Evolutionary conservation across 2,329 filamentous ascomycete genomes (phyloP).

Genomic region (Scytalidium sp.): DNA sequence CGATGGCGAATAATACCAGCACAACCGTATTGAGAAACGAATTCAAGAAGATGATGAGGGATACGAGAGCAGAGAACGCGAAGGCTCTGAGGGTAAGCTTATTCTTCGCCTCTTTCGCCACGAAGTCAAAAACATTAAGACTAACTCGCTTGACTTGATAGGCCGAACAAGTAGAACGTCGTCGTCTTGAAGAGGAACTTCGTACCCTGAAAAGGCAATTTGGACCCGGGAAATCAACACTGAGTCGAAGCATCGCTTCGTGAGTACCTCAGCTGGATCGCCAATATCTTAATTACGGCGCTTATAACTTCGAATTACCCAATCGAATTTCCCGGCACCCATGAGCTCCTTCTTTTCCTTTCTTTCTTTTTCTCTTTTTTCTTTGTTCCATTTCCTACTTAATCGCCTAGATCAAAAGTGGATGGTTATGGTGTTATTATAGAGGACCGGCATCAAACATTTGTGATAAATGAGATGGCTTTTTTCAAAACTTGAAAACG

Average conservation of each 20-base stretch:
- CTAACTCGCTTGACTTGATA: conserved; percentile 29
- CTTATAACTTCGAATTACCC: too few species aligned
- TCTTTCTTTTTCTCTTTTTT: too few species aligned
- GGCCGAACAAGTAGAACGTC: conserved; percentile 70
- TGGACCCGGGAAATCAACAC: conserved; percentile 29
- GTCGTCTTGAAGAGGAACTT: conserved; percentile 62
- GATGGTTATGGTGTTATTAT: too few species aligned
- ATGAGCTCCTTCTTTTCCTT: too few species aligned
- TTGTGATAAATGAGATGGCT: too few species aligned
- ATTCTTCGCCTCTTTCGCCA: conserved; percentile 17
- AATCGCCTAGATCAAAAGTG: too few species aligned
- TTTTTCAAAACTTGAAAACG: too few species aligned
- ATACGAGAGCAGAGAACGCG: conserved; percentile 63
- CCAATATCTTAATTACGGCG: too few species aligned
- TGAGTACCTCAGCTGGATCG: too few species aligned
- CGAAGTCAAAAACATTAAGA: conserved; percentile 5
- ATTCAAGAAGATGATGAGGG: conserved; percentile 80
- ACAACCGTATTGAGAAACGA: conserved; percentile 69
- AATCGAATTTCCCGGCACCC: too few species aligned
- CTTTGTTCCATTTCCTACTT: too few species aligned
- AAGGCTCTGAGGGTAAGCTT: conserved; percentile 60
- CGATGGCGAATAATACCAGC: conserved; percentile 43
- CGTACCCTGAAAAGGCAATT: conserved; percentile 40
- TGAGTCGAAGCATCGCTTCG: conserved; percentile 24
- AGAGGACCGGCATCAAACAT: too few species aligned